Base-by-base conservation (phyloP, 164 flowering plant species). In the Cinnamomum chago region DNA sequence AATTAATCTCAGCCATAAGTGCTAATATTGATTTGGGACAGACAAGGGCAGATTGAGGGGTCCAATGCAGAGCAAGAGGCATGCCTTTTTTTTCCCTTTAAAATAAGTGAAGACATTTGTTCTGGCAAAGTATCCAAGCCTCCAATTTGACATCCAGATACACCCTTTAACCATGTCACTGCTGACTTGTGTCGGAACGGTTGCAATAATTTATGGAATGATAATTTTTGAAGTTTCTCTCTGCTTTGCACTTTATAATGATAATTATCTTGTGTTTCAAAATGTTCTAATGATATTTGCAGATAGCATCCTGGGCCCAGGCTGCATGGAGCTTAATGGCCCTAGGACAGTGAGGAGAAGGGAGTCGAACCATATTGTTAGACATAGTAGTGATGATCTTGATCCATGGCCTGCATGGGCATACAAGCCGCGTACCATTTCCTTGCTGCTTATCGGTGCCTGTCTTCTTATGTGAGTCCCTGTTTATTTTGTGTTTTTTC, bases 321-420 rank as follows among this genome's bases (percentile, higher is more conserved):
- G 30, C n/a, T 22, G n/a, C 28, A 90, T 91, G 96, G 97, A 92
- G 77, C 73, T 76, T 73, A 86, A 87, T 85, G 89, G 86, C 73
- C 83, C 80, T 20, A 85, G 80, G 73, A 85, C 84, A 81, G 78
- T 52, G 20, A 86, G 81, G 73, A 82, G 80, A 73, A 82, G 70
- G 78, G 89, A 88, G 77, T 55, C 60, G 12, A 55, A 55, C 60
- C 64, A 52, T 75, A 24, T n/a, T 68, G 76, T 67, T 66, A 24
- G 55, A 74, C 88, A 82, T 81, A 89, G 88, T 76, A 88, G 86
- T 62, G 84, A 79, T 70, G 98, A 92, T 50, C 78, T 87, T 60
- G 99, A 95, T 82, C 99, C 99, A 51, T 95, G 99, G 99, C 93
- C 97, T 72, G 97, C 99, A 58, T 95, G 98, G 99, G 97, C 98